These are phyloP conservation scores for Wickerhamiella hasegawae DNA, from an alignment of 805 yeast genomes.

Conservation along the genomic window DNA sequence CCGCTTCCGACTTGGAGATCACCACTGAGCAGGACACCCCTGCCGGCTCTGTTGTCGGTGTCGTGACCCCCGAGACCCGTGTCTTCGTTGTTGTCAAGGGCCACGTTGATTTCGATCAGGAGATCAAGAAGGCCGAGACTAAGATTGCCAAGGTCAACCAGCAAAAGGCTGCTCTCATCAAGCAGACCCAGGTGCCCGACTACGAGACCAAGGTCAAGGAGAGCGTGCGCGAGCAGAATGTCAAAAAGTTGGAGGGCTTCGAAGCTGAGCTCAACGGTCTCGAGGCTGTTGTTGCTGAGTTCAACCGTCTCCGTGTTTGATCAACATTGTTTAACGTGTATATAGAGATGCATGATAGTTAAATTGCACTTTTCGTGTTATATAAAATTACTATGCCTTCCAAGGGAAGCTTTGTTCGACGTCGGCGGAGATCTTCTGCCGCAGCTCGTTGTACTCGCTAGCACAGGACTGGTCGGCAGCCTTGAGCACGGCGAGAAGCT, in stretches of 20 bases:
- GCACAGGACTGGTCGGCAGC: neutral
- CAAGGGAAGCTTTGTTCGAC: neutral
- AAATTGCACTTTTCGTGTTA: neutral
- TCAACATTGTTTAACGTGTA: neutral
- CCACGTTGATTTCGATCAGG: constrained; percentile 81
- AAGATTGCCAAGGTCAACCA: constrained; percentile 54
- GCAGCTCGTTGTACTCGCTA: neutral
- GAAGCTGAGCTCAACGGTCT: constrained; percentile 83
- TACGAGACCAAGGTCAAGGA: constrained; percentile 74
- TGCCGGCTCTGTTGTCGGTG: constrained; percentile 74
- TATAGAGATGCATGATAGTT: neutral
- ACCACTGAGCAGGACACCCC: constrained; percentile 51
- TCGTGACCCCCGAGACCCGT: constrained; percentile 64
- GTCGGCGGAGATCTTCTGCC: neutral
- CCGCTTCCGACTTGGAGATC: constrained; percentile 60
- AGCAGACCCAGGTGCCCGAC: constrained; percentile 54
- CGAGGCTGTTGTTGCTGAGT: constrained; percentile 68
- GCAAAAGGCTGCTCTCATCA: constrained; percentile 45
- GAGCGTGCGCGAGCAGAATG: constrained; percentile 66
- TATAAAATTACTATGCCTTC: neutral
- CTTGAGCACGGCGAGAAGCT: constrained; percentile 28
- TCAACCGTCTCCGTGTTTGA: constrained; percentile 30
- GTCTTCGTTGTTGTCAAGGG: constrained; percentile 92
- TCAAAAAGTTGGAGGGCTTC: constrained; percentile 48
- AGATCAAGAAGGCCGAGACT: constrained; percentile 66